Evolutionary conservation across 179 eudicot genomes (phyloP).

Genomic region (Sideroxylon spinosum): DNA sequence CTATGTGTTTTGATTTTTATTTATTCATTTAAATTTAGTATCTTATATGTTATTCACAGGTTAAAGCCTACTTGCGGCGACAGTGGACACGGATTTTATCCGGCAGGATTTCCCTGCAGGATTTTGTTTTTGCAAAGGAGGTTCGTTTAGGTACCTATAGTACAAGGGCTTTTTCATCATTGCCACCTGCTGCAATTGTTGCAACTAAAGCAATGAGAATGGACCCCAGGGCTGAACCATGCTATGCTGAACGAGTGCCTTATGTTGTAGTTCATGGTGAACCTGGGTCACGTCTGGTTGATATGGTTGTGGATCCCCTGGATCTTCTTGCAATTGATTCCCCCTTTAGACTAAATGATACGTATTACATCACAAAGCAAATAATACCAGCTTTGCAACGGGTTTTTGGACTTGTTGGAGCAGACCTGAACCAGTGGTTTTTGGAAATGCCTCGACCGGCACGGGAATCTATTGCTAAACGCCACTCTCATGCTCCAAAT

Average conservation of each 20-base stretch:
- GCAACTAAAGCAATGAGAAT: slow-evolving; percentile 85
- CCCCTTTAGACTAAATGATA: slow-evolving; percentile 71
- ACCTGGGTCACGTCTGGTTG: slow-evolving; percentile 89
- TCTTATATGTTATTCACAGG: slow-evolving; percentile 31
- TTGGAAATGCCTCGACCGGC: slow-evolving; percentile 72
- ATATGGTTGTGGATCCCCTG: slow-evolving; percentile 87
- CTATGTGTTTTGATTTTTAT: not conserved
- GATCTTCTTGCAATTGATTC: slow-evolving; percentile 69
- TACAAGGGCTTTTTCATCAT: slow-evolving; percentile 53
- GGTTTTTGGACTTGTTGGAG: slow-evolving; percentile 85
- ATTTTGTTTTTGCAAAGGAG: slow-evolving; percentile 95
- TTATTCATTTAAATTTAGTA: not conserved
- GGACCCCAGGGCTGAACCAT: slow-evolving; percentile 96
- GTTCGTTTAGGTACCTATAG: slow-evolving; percentile 91
- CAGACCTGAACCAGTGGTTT: slow-evolving; percentile 75
- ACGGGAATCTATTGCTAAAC: slow-evolving; percentile 58
- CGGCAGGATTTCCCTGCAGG: slow-evolving; percentile 71
- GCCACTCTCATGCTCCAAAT: slow-evolving; percentile 36
- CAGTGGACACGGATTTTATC: slow-evolving; percentile 86
- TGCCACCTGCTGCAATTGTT: slow-evolving; percentile 93
- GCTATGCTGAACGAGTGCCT: slow-evolving; percentile 79
- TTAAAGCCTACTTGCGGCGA: slow-evolving; percentile 63
- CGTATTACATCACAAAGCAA: slow-evolving; percentile 85
- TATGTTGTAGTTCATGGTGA: slow-evolving; percentile 95
- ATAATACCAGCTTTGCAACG: slow-evolving; percentile 90